phyloP scores from a whole-genome alignment of 1,139 yeast species.

The Petasospora fabianii region DNA sequence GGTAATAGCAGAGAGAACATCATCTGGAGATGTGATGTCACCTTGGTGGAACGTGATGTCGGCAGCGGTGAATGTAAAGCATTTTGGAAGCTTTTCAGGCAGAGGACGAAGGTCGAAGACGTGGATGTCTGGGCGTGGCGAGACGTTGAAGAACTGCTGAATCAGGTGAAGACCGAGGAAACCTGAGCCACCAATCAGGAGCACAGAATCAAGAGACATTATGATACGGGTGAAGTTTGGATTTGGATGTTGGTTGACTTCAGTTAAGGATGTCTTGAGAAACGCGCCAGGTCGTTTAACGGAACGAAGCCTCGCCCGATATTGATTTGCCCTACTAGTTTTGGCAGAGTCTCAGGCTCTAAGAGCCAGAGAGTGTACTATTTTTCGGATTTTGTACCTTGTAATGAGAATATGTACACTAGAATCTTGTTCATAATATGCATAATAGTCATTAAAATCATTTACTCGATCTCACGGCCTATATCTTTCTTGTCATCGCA shows the following conservation, averaged over 20 bases:
- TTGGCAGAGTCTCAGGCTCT: no score
- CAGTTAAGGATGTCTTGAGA: no score
- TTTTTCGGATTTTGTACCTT: no score
- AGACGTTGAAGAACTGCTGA: constrained; percentile 68
- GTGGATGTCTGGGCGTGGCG: constrained; percentile 71
- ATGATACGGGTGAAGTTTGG: no score
- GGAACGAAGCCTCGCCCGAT: no score
- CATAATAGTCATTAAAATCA: not conserved
- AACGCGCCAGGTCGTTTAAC: no score
- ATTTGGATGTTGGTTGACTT: no score
- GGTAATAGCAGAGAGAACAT: constrained; percentile 61
- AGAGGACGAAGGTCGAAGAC: constrained; percentile 90
- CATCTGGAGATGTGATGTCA: constrained; percentile 73
- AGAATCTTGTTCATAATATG: not conserved
- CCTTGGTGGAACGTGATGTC: constrained; percentile 67
- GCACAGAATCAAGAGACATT: constrained; percentile 50
- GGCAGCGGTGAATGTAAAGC: constrained; percentile 66
- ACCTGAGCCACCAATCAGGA: constrained; percentile 92
- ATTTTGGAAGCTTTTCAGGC: constrained; percentile 64
- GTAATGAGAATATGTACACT: no score
- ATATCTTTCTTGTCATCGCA: constrained; percentile 17
- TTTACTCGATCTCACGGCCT: not conserved
- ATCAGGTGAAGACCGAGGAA: constrained; percentile 89
- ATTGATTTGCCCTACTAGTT: no score
- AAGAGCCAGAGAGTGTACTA: no score